Percentiles rank a stretch among this genome's conserved stretches.
These are phyloP conservation scores for Boletus reticuloceps DNA, from an alignment of 768 basidiomycete species.

Conservation along the genomic window DNA sequence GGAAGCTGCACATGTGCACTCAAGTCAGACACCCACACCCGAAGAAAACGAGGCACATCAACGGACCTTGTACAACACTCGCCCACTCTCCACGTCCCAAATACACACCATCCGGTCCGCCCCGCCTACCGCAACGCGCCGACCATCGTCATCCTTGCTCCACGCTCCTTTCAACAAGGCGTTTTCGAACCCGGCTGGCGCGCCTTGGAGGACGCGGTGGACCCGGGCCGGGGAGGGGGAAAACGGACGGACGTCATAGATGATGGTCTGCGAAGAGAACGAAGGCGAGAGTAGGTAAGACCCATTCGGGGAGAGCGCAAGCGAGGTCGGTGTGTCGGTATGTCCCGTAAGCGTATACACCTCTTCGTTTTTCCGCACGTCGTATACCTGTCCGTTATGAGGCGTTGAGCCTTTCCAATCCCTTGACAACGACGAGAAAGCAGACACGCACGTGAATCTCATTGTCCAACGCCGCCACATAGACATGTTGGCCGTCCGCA, in stretches of 20 bases:
- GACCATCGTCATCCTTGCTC: conserved; percentile 83
- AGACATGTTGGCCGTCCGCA: conserved; percentile 84
- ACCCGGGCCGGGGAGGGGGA: conserved; percentile 79
- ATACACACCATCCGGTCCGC: conserved; percentile 85
- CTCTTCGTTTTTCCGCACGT: conserved; percentile 81
- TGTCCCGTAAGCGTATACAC: conserved; percentile 83
- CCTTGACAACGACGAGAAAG: neutral
- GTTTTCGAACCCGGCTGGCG: conserved; percentile 94
- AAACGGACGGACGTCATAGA: conserved; percentile 94
- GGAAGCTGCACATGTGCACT: conserved; percentile 57
- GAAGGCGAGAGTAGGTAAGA: conserved; percentile 87
- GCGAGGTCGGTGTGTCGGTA: conserved; percentile 88
- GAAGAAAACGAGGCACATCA: conserved; percentile 1
- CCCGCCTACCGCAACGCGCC: conserved; percentile 82
- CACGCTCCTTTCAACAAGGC: conserved; percentile 81
- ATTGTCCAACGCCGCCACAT: conserved; percentile 93
- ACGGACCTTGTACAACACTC: conserved; percentile 74
- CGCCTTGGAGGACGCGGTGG: conserved; percentile 76
- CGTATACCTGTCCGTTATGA: conserved; percentile 62
- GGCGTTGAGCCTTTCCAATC: neutral
- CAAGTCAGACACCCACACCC: neutral
- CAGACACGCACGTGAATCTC: conserved; percentile 79
- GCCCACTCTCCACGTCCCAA: conserved; percentile 81
- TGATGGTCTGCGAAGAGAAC: conserved; percentile 82
- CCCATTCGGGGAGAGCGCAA: conserved; percentile 89